Percentiles rank a stretch among this genome's conserved stretches.
These are phyloP conservation scores for Diaporthe sp. DNA, from an alignment of 2,329 filamentous ascomycete species.

Conservation along the genomic window DNA sequence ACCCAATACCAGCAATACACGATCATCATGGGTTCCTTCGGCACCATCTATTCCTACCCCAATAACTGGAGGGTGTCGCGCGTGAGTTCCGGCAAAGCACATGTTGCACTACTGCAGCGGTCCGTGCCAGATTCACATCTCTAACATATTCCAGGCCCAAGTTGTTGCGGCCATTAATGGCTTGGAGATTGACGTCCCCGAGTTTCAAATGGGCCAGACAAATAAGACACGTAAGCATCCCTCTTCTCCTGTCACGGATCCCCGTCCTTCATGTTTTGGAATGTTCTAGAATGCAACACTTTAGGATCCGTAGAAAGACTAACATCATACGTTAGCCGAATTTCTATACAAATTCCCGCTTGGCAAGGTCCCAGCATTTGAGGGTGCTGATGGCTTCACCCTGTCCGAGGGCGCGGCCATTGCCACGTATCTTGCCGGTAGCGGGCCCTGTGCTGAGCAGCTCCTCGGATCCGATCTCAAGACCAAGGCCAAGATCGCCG, in stretches of 20 bases:
- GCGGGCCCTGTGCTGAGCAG: constrained; percentile 54
- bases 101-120: neutral
- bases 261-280: too few relatives aligned
- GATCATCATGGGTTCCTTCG: constrained; percentile 51
- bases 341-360: constrained; percentile 62
- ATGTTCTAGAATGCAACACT: too few relatives aligned
- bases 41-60: constrained; percentile 51
- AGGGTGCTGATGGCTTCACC: constrained; percentile 57
- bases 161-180: constrained; percentile 51
- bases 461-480: constrained; percentile 54
- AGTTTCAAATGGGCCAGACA: constrained; percentile 52
- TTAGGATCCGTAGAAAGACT: too few relatives aligned
- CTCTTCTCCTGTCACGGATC: too few relatives aligned
- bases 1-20: neutral
- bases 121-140: constrained; percentile 20
- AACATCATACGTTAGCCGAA: constrained; percentile 40
- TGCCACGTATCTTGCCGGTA: constrained; percentile 55
- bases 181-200: constrained; percentile 48
- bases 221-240: constrained; percentile 47
- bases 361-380: constrained; percentile 62
- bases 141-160: constrained; percentile 42
- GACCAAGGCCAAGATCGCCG: constrained; percentile 52
- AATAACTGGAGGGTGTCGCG: constrained; percentile 49
- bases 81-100: constrained; percentile 41
- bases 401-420: constrained; percentile 60